phyloP scores from a whole-genome alignment of 371 early-diverging fungal genomes.

The Mucor indicus region DNA sequence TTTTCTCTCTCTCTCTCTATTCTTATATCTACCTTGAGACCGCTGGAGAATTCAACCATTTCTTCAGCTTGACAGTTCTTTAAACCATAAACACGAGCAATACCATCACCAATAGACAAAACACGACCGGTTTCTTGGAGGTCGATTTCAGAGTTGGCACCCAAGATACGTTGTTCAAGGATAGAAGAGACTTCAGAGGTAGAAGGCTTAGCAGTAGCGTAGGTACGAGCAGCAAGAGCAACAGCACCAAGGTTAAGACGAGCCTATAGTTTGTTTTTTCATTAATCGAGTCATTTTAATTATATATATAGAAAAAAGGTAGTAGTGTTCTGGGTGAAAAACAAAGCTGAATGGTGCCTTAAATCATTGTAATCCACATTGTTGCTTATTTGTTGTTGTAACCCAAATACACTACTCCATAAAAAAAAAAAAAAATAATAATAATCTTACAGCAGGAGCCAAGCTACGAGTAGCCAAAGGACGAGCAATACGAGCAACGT shows the following conservation, averaged over 20 bases:
- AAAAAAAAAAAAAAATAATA: no score
- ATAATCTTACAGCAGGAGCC: slow-evolving; percentile 45
- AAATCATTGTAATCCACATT: no score
- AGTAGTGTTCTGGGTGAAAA: no score
- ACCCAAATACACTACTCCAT: neutral
- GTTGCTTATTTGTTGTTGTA: no score
- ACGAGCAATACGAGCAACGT: slow-evolving; percentile 52
- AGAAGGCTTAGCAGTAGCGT: slow-evolving; percentile 60
- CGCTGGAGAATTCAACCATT: slow-evolving; percentile 98
- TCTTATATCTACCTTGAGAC: slow-evolving; percentile 80
- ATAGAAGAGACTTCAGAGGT: slow-evolving; percentile 88
- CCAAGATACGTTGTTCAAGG: slow-evolving; percentile 91
- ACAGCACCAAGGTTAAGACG: slow-evolving; percentile 62
- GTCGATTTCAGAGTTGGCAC: slow-evolving; percentile 75
- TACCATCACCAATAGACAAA: slow-evolving; percentile 98
- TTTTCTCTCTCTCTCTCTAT: neutral
- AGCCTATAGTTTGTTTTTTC: slow-evolving; percentile 11
- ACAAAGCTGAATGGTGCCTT: no score
- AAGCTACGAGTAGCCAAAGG: slow-evolving; percentile 43
- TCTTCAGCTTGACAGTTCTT: slow-evolving; percentile 98
- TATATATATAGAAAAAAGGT: no score
- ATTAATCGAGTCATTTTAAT: no score
- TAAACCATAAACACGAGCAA: slow-evolving; percentile 97
- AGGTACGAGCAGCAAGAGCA: slow-evolving; percentile 49
- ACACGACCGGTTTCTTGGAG: slow-evolving; percentile 97